These are phyloP conservation scores for Verbena officinalis DNA, from an alignment of 257 asterid genomes.

Conservation along the genomic window DNA sequence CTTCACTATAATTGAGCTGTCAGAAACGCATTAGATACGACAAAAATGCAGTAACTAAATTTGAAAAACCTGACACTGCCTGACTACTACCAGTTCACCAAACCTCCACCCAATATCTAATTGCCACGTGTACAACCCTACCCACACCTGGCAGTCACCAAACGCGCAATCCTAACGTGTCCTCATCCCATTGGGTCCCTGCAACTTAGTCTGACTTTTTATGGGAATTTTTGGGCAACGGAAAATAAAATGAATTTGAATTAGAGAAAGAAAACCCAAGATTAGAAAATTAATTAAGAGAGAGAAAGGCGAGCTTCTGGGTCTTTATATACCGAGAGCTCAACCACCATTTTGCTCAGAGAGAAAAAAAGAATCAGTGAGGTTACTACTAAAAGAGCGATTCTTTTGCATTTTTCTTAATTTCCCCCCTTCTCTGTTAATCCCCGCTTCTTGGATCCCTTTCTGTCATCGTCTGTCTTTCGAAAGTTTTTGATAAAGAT, in stretches of 20 bases:
- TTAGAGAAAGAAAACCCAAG: slow-evolving; percentile 2
- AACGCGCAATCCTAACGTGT: slow-evolving; percentile 23
- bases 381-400: slow-evolving; percentile 38
- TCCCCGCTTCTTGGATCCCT: slow-evolving; percentile 92
- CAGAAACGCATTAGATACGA: slow-evolving; percentile 11
- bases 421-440: slow-evolving; percentile 47
- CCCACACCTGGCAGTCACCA: slow-evolving; percentile 35
- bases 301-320: slow-evolving; percentile 19
- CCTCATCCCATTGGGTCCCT: not conserved
- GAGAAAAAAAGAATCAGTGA: slow-evolving; percentile 63
- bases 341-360: slow-evolving; percentile 34
- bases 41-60: slow-evolving; percentile 22
- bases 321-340: slow-evolving; percentile 49
- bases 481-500: slow-evolving; percentile 34
- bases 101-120: not conserved
- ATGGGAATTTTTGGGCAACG: slow-evolving; percentile 6
- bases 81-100: slow-evolving; percentile 32
- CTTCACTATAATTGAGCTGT: slow-evolving; percentile 21
- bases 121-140: slow-evolving; percentile 16
- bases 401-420: slow-evolving; percentile 26
- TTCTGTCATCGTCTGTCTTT: slow-evolving; percentile 93
- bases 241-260: not conserved
- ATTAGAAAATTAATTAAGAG: slow-evolving; percentile 30
- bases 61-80: slow-evolving; percentile 23
- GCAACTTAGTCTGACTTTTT: slow-evolving; percentile 1